These are phyloP conservation scores for Boletus reticulatus DNA, from an alignment of 768 basidiomycete species.

Conservation along the genomic window DNA sequence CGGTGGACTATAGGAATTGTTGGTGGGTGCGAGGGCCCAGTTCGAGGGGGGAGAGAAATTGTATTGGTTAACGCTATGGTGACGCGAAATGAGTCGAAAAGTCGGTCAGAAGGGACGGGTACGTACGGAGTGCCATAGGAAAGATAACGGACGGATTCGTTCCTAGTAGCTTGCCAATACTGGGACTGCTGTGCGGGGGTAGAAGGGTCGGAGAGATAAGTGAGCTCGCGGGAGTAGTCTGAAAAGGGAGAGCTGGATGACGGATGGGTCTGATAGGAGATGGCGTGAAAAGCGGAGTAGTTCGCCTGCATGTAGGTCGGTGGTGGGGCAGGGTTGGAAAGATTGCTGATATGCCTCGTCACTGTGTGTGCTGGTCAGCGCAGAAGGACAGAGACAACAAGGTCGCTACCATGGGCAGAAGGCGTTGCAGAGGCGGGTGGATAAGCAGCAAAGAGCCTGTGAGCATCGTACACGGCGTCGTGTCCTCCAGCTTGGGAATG, in stretches of 20 bases:
- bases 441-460: conserved; percentile 62
- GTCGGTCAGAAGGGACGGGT: neutral
- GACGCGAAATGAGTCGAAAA: conserved; percentile 2
- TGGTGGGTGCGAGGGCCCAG: conserved; percentile 41
- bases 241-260: conserved; percentile 56
- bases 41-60: conserved; percentile 35
- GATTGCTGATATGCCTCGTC: conserved; percentile 59
- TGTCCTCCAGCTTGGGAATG: conserved; percentile 13
- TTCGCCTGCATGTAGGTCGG: conserved; percentile 63
- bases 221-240: conserved; percentile 63
- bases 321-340: conserved; percentile 56
- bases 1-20: conserved; percentile 53
- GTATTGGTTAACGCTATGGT: conserved; percentile 24
- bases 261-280: conserved; percentile 28
- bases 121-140: conserved; percentile 53
- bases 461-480: conserved; percentile 65
- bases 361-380: conserved; percentile 41
- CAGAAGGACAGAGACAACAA: neutral
- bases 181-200: conserved; percentile 44
- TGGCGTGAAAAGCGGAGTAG: conserved; percentile 21
- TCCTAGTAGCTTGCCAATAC: conserved; percentile 64
- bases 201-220: conserved; percentile 52
- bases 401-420: conserved; percentile 61
- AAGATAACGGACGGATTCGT: conserved; percentile 60
- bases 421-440: conserved; percentile 77